phyloP scores from a whole-genome alignment of 78 protist genomes.

The Dictyostelium purpureum region DNA sequence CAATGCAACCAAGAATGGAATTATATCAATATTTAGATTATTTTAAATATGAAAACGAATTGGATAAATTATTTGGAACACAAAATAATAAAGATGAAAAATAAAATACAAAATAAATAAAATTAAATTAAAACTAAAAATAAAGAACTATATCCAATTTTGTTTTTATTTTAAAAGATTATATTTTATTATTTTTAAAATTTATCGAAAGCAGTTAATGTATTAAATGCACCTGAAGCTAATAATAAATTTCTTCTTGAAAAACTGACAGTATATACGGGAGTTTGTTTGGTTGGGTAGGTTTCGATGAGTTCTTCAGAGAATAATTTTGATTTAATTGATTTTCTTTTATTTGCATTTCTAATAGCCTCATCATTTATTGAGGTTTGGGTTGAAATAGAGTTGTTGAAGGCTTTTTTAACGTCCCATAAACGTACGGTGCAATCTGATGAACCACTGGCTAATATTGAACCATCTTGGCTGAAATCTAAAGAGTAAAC shows the following conservation, averaged over 20 bases:
- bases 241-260: slow-evolving; percentile 86
- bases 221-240: slow-evolving; percentile 86
- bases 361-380: background rate
- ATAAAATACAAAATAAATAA: too few relatives aligned
- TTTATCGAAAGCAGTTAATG: slow-evolving; percentile 34
- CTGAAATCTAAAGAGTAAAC: slow-evolving; percentile 83
- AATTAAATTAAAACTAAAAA: too few relatives aligned
- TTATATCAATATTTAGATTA: slow-evolving; percentile 70
- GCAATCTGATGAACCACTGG: slow-evolving; percentile 86
- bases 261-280: slow-evolving; percentile 82
- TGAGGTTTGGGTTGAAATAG: background rate
- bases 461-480: slow-evolving; percentile 69
- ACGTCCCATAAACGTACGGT: slow-evolving; percentile 93
- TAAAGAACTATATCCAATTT: too few relatives aligned
- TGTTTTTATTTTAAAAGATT: background rate
- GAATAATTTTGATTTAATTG: slow-evolving; percentile 8
- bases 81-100: background rate
- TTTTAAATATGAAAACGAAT: slow-evolving; percentile 53
- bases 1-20: slow-evolving; percentile 79
- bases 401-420: slow-evolving; percentile 24
- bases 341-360: background rate
- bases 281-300: slow-evolving; percentile 90
- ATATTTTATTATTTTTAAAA: background rate
- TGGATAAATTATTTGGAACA: slow-evolving; percentile 63
- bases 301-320: slow-evolving; percentile 59